Base-by-base conservation (phyloP, 768 basidiomycete species). In the Boletus tylopilopsis region DNA sequence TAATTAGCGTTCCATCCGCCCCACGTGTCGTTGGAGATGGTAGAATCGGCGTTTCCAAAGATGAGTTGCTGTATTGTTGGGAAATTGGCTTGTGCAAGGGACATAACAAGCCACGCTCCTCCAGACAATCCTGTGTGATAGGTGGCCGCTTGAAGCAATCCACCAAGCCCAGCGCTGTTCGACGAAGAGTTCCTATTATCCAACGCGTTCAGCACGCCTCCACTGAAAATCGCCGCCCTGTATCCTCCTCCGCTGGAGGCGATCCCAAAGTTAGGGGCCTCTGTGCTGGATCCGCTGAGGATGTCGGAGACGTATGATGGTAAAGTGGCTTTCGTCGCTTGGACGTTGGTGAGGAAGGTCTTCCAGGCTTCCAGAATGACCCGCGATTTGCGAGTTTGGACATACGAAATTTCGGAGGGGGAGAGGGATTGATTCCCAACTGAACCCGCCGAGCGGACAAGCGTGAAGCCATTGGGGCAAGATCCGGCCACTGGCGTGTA, bases 211-310 rank as follows among this genome's bases (percentile, higher is more conserved):
- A 77, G 55, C 19, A 80, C 71, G 1, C 78, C 82, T 2, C 76
- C 81, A 36, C 75, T 75, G 43, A 75, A 76, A 9, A 79, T 67
- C 6, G 79, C 77, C 0, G 82, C 83, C 11, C 82, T 64, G 42
- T 78, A 75, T 0, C 80, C 77, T 5, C 83, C 83, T 13, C 83
- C 83, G 21, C 76, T 78, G 24, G 74, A 62, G 0, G 81, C 79
- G 47, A 82, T 76, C 0, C 72, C 78, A 5, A 80, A 56, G n/a
- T 55, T 70, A 5, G 75, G 76, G 0, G 62, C 49, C 9, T 63
- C 44, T 1, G 50, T 22, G n/a, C 52, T 55, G 15, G 51, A 42
- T 2, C 54, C 66, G 18, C n/a, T 47, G n/a, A 68, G 46, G 38
- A 76, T 71, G 22, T 45, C 38, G 18, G 62, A 57, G 6, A 71